Percentiles rank a stretch among this genome's conserved stretches.
Conservation (phyloP, 345 rosid species). For the Gossypium arboreum region DNA sequence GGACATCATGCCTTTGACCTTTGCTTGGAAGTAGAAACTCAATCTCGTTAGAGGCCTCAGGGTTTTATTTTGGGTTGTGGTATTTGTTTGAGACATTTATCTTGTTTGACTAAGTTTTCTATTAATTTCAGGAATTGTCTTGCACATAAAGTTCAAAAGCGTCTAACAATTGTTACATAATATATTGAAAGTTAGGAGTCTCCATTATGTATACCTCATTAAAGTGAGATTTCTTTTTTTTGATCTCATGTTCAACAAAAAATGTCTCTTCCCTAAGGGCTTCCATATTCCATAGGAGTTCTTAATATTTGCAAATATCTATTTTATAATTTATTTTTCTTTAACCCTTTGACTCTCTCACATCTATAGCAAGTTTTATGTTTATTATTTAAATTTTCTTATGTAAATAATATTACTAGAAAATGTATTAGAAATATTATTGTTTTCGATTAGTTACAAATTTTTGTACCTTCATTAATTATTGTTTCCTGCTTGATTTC, state of each 20-base stretch:
- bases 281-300: neutral
- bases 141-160: neutral
- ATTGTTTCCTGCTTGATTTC: conserved; percentile 15
- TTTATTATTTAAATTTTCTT: neutral
- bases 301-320: neutral
- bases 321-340: neutral
- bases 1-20: neutral
- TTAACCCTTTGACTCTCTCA: neutral
- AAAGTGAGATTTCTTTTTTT: neutral
- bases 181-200: neutral
- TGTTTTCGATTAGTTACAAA: neutral
- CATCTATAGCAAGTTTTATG: neutral
- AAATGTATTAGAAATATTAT: neutral
- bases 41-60: neutral
- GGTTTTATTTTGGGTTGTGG: neutral
- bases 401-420: neutral
- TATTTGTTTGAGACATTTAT: neutral
- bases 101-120: neutral
- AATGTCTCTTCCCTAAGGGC: neutral
- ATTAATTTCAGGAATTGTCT: neutral
- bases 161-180: neutral
- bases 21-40: neutral
- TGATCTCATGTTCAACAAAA: neutral
- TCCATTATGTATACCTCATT: neutral
- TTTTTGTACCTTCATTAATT: neutral